Conservation (phyloP, 257 asterid species). For the Nicotiana noctiflora region DNA sequence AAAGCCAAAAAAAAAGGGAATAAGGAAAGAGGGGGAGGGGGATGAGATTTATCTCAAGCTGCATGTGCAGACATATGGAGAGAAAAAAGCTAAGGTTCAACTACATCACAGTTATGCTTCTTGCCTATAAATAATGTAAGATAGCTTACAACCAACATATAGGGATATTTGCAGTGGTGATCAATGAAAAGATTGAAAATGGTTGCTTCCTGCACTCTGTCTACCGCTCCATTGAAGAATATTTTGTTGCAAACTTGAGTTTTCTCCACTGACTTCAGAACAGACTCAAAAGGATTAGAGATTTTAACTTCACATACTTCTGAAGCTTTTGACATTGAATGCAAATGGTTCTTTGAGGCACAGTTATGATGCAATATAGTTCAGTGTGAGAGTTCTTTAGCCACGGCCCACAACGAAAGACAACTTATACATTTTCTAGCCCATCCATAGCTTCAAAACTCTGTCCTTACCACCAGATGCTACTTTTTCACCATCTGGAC, state of each 20-base stretch:
- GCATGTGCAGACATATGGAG: background rate
- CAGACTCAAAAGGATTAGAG: background rate
- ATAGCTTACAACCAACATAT: background rate
- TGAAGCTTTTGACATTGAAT: background rate
- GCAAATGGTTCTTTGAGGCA: background rate
- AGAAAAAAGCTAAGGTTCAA: background rate
- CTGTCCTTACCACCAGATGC: slow-evolving; percentile 93
- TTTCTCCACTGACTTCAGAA: background rate
- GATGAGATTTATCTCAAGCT: background rate
- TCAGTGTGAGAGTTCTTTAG: background rate
- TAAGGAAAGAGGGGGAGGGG: too few species aligned
- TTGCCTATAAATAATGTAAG: background rate
- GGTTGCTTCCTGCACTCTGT: background rate
- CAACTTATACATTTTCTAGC: slow-evolving; percentile 20
- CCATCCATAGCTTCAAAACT: slow-evolving; percentile 95
- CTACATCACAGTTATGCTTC: background rate
- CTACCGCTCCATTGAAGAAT: background rate
- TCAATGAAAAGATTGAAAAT: background rate
- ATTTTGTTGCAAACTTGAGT: background rate
- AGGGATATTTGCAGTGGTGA: background rate
- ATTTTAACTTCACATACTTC: background rate
- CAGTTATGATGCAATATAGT: background rate
- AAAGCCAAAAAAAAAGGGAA: too few species aligned
- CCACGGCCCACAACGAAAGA: background rate
- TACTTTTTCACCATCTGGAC: slow-evolving; percentile 97